These are phyloP conservation scores for Suillus occidentalis DNA, from an alignment of 768 basidiomycete species.

Conservation along the genomic window DNA sequence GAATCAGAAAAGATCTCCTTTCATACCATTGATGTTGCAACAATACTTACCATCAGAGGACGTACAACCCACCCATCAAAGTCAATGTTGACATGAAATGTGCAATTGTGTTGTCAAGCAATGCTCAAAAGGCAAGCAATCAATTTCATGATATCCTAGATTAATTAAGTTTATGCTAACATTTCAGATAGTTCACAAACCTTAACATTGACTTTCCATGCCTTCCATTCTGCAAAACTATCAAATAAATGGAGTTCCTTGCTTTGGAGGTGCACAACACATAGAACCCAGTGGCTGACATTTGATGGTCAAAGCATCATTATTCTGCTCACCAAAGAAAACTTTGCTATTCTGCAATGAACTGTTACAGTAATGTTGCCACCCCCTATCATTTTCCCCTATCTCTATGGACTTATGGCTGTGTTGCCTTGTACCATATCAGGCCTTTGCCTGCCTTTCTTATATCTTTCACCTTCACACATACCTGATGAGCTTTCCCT, in stretches of 20 bases:
- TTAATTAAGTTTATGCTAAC: no score
- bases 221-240: constrained; percentile 23
- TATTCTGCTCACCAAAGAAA: no score
- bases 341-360: no score
- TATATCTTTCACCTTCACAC: no score
- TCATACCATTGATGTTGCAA: not conserved
- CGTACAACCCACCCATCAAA: not conserved
- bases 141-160: not conserved
- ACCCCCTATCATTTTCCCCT: no score
- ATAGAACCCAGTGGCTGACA: constrained; percentile 34
- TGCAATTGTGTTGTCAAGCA: not conserved
- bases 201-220: not conserved
- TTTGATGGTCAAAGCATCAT: not conserved
- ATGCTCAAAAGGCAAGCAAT: not conserved
- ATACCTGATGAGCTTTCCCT: no score
- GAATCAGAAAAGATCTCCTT: not conserved
- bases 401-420: no score
- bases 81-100: not conserved
- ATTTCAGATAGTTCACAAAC: not conserved
- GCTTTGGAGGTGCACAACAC: constrained; percentile 12
- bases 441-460: no score
- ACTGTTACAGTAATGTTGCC: no score
- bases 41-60: not conserved
- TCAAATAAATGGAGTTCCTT: constrained; percentile 31
- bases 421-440: no score